Conservation (phyloP, 768 basidiomycete species). For the Hericium coralloides region DNA sequence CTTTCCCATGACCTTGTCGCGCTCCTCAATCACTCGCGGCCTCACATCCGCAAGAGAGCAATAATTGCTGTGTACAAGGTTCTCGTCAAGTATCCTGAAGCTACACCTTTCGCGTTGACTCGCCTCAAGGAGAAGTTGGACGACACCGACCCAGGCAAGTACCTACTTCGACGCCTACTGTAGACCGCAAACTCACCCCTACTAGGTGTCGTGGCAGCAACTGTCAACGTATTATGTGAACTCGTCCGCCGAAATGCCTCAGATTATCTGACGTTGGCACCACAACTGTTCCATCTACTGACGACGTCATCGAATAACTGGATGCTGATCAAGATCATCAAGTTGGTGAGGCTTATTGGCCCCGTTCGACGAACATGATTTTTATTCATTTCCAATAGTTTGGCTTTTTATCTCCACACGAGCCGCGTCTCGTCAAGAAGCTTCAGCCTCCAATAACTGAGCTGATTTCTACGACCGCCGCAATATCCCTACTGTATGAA, state of each 20-base stretch:
- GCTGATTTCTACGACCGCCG: slow-evolving; percentile 90
- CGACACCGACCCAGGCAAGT: slow-evolving; percentile 62
- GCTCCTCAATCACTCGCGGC: slow-evolving; percentile 84
- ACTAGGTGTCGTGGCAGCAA: slow-evolving; percentile 84
- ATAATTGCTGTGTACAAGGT: slow-evolving; percentile 78
- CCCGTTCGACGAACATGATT: not conserved
- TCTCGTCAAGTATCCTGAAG: slow-evolving; percentile 76
- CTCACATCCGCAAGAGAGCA: slow-evolving; percentile 86
- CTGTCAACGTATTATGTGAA: slow-evolving; percentile 92
- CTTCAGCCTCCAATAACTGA: slow-evolving; percentile 90
- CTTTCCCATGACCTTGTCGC: slow-evolving; percentile 75
- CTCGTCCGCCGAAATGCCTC: slow-evolving; percentile 71
- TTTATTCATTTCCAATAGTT: slow-evolving; percentile 46
- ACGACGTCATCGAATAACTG: slow-evolving; percentile 96
- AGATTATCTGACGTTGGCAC: slow-evolving; percentile 81
- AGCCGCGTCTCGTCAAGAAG: slow-evolving; percentile 91
- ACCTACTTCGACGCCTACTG: not conserved
- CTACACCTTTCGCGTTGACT: slow-evolving; percentile 50
- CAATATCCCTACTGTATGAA: slow-evolving; percentile 94
- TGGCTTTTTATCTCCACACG: slow-evolving; percentile 83
- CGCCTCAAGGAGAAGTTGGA: slow-evolving; percentile 75
- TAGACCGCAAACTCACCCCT: not conserved
- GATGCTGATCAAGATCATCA: slow-evolving; percentile 99
- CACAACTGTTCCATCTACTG: slow-evolving; percentile 86
- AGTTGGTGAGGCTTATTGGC: slow-evolving; percentile 51